phyloP scores from a whole-genome alignment of 331 rosid genomes.

The Spiraea crenata region DNA sequence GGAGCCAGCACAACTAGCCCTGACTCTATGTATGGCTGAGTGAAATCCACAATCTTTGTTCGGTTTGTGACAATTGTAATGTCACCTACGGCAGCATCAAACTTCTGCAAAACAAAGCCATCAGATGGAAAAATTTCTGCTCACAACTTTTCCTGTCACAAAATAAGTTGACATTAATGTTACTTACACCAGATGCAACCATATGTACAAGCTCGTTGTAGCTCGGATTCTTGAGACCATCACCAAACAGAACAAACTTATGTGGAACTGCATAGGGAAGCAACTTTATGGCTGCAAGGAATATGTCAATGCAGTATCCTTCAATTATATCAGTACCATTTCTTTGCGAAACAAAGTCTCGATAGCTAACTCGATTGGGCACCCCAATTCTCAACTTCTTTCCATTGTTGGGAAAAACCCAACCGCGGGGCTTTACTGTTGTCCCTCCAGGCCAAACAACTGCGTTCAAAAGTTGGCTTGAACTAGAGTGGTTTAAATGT shows the following conservation, averaged over 20 bases:
- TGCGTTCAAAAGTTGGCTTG: conserved; percentile 25
- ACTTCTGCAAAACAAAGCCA: conserved; percentile 26
- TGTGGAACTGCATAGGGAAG: conserved; percentile 45
- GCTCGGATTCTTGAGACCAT: conserved; percentile 43
- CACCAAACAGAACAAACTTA: conserved; percentile 38
- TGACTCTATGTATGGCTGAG: conserved; percentile 42
- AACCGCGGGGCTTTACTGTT: conserved; percentile 40
- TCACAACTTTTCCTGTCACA: background rate
- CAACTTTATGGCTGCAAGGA: conserved; percentile 39
- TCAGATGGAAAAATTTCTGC: background rate
- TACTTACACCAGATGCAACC: conserved; percentile 40
- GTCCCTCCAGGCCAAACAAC: conserved; percentile 42
- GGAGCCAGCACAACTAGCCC: conserved; percentile 48
- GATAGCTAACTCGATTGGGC: conserved; percentile 41
- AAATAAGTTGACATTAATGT: background rate
- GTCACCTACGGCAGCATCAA: conserved; percentile 54
- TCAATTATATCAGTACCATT: conserved; percentile 25
- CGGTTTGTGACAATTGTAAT: conserved; percentile 42
- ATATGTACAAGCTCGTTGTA: conserved; percentile 33
- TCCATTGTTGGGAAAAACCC: conserved; percentile 43
- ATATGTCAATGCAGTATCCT: conserved; percentile 52
- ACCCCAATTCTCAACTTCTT: conserved; percentile 37
- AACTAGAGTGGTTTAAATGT: conserved; percentile 20
- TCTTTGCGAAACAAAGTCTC: conserved; percentile 29
- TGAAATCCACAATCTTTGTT: conserved; percentile 43